These are phyloP conservation scores for Trichoderma afroharzianum DNA, from an alignment of 2,329 filamentous ascomycete species.

Conservation along the genomic window DNA sequence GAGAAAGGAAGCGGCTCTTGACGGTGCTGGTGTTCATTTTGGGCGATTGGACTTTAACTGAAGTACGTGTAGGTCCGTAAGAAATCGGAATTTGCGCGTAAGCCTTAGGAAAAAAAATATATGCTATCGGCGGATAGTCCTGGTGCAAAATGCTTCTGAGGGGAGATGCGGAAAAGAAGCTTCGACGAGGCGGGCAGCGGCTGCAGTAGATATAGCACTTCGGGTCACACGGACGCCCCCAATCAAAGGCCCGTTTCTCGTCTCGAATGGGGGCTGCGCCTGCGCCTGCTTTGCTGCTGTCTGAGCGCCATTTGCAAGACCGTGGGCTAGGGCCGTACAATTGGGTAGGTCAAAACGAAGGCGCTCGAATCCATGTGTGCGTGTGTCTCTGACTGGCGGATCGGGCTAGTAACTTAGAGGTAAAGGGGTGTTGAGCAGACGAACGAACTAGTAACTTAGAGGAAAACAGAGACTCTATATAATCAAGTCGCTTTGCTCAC, in stretches of 20 bases:
- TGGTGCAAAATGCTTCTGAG: background rate
- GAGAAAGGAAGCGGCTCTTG: constrained; percentile 71
- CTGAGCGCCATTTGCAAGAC: constrained; percentile 2
- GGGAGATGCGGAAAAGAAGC: background rate
- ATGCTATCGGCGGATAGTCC: background rate
- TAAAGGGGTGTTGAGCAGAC: constrained; percentile 17
- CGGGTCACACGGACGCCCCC: constrained; percentile 8
- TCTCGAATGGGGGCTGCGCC: background rate
- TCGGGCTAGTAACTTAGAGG: constrained; percentile 21
- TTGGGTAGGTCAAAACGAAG: constrained; percentile 13
- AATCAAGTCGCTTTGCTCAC: constrained; percentile 8
- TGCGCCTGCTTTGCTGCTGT: constrained; percentile 14
- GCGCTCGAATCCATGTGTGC: constrained; percentile 9
- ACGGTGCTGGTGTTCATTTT: constrained; percentile 52
- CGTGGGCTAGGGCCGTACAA: constrained; percentile 13
- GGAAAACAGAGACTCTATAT: constrained; percentile 18
- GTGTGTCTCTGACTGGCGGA: constrained; percentile 9
- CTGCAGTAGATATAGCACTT: constrained; percentile 2
- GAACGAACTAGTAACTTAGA: constrained; percentile 20
- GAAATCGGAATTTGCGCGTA: background rate
- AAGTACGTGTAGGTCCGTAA: background rate
- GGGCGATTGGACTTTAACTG: background rate
- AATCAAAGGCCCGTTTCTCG: background rate
- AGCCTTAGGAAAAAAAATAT: background rate
- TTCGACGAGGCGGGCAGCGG: constrained; percentile 5